A percentile compares a stretch with the other conserved stretches of the same genome.
phyloP scores from a whole-genome alignment of 208 protist genomes.

The Leishmania amazonensis region DNA sequence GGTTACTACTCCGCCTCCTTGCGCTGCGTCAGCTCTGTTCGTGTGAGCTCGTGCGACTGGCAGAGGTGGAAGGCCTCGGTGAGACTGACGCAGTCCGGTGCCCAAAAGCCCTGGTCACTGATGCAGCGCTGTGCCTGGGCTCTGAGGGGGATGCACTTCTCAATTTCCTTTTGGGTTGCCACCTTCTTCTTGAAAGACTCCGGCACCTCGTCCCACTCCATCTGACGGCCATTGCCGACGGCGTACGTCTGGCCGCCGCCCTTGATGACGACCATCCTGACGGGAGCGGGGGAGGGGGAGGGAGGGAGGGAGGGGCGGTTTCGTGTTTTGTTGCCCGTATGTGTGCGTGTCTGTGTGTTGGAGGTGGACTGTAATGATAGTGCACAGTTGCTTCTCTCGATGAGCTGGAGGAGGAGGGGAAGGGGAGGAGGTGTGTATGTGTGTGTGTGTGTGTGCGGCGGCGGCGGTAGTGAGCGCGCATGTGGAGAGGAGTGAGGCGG shows the following conservation, averaged over 20 bases:
- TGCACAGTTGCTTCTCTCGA: neutral
- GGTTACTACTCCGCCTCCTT: neutral
- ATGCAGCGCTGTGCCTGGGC: constrained; percentile 76
- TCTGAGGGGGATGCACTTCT: constrained; percentile 64
- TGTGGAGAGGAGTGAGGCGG: neutral
- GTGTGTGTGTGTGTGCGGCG: too few relatives aligned
- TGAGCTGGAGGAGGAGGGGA: neutral
- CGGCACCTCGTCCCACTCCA: constrained; percentile 83
- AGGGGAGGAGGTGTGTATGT: neutral
- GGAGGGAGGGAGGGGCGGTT: constrained; percentile 4
- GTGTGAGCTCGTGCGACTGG: constrained; percentile 66
- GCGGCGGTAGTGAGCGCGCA: neutral
- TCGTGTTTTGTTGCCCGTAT: neutral
- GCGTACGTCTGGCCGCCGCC: constrained; percentile 76
- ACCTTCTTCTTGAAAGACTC: constrained; percentile 71
- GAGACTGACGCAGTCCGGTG: constrained; percentile 46
- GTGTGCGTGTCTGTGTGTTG: constrained; percentile 9
- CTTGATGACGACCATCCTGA: constrained; percentile 77
- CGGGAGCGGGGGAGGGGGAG: constrained; percentile 5
- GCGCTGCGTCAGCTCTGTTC: constrained; percentile 38
- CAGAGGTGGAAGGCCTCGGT: constrained; percentile 81
- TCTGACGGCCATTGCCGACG: constrained; percentile 71
- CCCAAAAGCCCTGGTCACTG: constrained; percentile 75
- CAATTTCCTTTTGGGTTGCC: constrained; percentile 66
- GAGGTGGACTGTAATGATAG: neutral